These are phyloP conservation scores for Datisca glomerata DNA, from an alignment of 306 rosid genomes.

Conservation along the genomic window DNA sequence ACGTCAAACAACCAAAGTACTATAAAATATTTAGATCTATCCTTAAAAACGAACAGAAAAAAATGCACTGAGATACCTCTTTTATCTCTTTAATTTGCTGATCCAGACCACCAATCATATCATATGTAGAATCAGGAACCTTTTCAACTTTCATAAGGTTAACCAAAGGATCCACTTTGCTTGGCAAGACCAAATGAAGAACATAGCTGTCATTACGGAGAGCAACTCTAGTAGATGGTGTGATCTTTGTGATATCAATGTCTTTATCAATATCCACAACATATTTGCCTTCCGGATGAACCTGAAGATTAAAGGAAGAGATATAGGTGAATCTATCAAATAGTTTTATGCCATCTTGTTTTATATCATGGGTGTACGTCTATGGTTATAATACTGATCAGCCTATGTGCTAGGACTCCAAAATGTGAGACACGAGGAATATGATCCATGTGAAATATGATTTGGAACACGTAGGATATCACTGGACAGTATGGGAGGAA, in stretches of 20 bases:
- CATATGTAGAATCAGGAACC: constrained; percentile 91
- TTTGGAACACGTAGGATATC: too few relatives aligned
- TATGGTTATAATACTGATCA: too few relatives aligned
- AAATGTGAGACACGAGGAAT: too few relatives aligned
- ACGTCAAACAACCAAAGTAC: too few relatives aligned
- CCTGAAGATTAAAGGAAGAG: constrained; percentile 26
- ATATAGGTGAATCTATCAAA: neutral
- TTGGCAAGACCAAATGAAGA: constrained; percentile 76
- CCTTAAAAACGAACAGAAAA: too few relatives aligned
- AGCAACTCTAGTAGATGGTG: constrained; percentile 93
- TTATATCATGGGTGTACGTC: too few relatives aligned
- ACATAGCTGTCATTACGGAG: constrained; percentile 91
- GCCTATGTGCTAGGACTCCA: too few relatives aligned
- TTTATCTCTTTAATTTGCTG: constrained; percentile 93
- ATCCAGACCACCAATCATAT: constrained; percentile 94
- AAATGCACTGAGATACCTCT: constrained; percentile 36
- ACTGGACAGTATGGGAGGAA: too few relatives aligned
- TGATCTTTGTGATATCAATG: constrained; percentile 82
- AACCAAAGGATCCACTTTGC: constrained; percentile 93
- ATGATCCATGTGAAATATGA: too few relatives aligned
- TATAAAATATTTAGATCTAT: too few relatives aligned
- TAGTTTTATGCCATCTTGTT: too few relatives aligned
- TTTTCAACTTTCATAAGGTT: constrained; percentile 93
- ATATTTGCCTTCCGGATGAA: constrained; percentile 89
- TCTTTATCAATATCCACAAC: constrained; percentile 85